phyloP scores from a whole-genome alignment of 2,329 filamentous ascomycete species.

The Penicillium sp. region DNA sequence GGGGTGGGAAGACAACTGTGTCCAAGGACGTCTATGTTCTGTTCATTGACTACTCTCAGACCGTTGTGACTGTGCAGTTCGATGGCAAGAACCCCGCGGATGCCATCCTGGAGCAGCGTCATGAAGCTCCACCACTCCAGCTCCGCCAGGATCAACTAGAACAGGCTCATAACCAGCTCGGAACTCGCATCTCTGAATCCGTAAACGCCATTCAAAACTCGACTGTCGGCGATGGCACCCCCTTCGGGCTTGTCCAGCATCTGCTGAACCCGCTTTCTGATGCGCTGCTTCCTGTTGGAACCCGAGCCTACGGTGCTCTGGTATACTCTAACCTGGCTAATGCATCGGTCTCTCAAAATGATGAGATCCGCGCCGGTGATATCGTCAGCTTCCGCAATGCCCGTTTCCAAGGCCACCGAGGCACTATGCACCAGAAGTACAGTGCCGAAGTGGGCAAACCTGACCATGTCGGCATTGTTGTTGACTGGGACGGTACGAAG shows the following conservation, averaged over 20 bases:
- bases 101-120: conserved; percentile 75
- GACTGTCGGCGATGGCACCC: conserved; percentile 79
- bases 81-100: conserved; percentile 72
- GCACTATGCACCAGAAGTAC: conserved; percentile 94
- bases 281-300: conserved; percentile 80
- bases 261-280: conserved; percentile 71
- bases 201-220: conserved; percentile 71
- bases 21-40: conserved; percentile 83
- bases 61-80: conserved; percentile 76
- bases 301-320: conserved; percentile 81
- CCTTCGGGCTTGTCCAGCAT: conserved; percentile 73
- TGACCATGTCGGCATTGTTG: conserved; percentile 83
- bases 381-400: conserved; percentile 91
- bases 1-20: conserved; percentile 67
- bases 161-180: conserved; percentile 75
- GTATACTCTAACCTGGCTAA: conserved; percentile 96
- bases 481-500: conserved; percentile 98
- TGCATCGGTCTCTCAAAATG: conserved; percentile 81
- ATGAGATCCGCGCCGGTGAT: conserved; percentile 91
- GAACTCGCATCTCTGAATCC: conserved; percentile 70
- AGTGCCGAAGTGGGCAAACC: conserved; percentile 81
- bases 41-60: conserved; percentile 95
- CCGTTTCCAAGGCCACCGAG: conserved; percentile 91
- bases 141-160: conserved; percentile 93
- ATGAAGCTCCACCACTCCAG: conserved; percentile 76